Evolutionary conservation across 345 rosid genomes (phyloP).

Genomic region (Camelina sativa): DNA sequence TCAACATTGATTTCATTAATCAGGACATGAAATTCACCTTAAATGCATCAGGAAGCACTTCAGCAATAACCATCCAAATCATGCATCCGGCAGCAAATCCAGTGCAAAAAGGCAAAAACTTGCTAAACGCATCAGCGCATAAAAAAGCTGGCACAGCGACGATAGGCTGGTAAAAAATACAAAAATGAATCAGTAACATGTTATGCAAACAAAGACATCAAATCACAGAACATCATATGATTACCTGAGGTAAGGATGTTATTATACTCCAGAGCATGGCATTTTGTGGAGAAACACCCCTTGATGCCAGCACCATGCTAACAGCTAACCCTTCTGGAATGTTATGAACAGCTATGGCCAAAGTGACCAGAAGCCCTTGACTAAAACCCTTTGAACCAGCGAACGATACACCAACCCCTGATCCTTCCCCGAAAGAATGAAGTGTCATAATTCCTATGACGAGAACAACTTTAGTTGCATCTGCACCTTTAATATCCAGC

Average conservation of each 20-base stretch:
- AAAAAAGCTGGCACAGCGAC: slow-evolving; percentile 98
- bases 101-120: slow-evolving; percentile 94
- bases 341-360: slow-evolving; percentile 98
- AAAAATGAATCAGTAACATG: slow-evolving; percentile 19
- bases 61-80: slow-evolving; percentile 99
- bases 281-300: slow-evolving; percentile 98
- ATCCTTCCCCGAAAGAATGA: slow-evolving; percentile 99
- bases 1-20: slow-evolving; percentile 6
- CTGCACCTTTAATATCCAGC: slow-evolving; percentile 98
- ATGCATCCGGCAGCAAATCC: slow-evolving; percentile 99
- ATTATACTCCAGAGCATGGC: slow-evolving; percentile 99
- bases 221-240: slow-evolving; percentile 8
- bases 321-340: slow-evolving; percentile 99
- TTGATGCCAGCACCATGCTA: slow-evolving; percentile 98
- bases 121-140: slow-evolving; percentile 96
- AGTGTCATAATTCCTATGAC: slow-evolving; percentile 99
- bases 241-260: slow-evolving; percentile 98
- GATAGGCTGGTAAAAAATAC: slow-evolving; percentile 64
- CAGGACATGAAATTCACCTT: slow-evolving; percentile 58
- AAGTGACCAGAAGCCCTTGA: slow-evolving; percentile 96
- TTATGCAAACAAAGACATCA: slow-evolving; percentile 17
- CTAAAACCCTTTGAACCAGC: slow-evolving; percentile 97
- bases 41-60: slow-evolving; percentile 99
- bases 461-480: slow-evolving; percentile 91
- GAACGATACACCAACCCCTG: slow-evolving; percentile 99